Conservation (phyloP, 78 protist genomes). For the Dictyostelium firmibasis region DNA sequence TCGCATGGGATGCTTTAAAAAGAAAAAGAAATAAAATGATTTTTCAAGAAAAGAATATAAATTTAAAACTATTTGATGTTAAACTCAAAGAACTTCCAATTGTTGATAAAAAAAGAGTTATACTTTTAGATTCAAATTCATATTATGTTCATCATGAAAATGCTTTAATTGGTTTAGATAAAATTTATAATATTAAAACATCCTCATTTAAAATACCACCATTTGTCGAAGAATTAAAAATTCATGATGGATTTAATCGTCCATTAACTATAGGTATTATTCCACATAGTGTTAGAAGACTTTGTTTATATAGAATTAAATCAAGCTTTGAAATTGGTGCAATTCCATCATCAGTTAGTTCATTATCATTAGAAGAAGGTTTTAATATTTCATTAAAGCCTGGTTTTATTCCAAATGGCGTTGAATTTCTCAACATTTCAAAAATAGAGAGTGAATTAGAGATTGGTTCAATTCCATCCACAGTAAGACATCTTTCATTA, state of each 20-base stretch:
- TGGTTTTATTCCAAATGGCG: not conserved
- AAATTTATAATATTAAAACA: too few relatives aligned
- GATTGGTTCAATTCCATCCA: not conserved
- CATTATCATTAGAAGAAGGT: not conserved
- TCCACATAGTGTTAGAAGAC: not conserved
- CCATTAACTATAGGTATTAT: not conserved
- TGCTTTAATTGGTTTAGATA: not conserved
- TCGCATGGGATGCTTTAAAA: not conserved
- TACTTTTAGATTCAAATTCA: not conserved
- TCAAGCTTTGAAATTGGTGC: not conserved
- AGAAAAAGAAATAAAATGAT: too few relatives aligned
- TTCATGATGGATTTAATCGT: not conserved
- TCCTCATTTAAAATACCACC: not conserved
- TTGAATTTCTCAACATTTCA: not conserved
- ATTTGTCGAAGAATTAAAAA: not conserved
- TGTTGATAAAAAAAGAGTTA: not conserved
- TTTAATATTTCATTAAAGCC: not conserved
- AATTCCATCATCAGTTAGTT: not conserved
- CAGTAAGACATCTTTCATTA: not conserved
- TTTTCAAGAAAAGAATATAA: not conserved
- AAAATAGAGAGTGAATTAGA: not conserved
- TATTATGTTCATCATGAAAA: not conserved
- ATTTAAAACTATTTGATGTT: too few relatives aligned
- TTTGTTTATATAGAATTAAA: not conserved
- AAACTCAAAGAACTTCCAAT: not conserved